Conservation (phyloP, 2,329 filamentous ascomycete genomes). For the Aspergillus tanneri region DNA sequence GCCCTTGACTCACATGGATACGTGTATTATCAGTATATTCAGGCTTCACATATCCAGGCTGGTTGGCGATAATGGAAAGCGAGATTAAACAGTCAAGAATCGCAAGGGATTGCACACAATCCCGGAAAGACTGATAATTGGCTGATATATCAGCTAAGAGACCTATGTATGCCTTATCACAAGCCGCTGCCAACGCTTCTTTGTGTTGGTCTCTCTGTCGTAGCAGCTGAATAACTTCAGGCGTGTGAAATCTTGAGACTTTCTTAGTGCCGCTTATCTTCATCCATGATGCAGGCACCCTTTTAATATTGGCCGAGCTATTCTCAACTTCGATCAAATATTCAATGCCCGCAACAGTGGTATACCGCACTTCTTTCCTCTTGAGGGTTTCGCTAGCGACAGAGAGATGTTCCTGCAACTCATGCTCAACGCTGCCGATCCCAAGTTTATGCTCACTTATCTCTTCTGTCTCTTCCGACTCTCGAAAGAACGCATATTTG, state of each 20-base stretch:
- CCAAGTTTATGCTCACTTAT: conserved; percentile 87
- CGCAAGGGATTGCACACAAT: conserved; percentile 81
- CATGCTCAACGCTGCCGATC: conserved; percentile 88
- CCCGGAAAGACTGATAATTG: conserved; percentile 87
- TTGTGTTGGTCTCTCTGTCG: conserved; percentile 91
- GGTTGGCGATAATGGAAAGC: conserved; percentile 75
- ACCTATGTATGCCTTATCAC: conserved; percentile 74
- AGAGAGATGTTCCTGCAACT: conserved; percentile 73
- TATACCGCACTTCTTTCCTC: conserved; percentile 72
- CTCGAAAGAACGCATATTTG: conserved; percentile 91
- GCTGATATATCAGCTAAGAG: conserved; percentile 72
- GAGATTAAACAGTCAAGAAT: conserved; percentile 88
- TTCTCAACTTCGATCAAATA: conserved; percentile 93
- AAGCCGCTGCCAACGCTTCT: conserved; percentile 87
- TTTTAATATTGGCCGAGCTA: conserved; percentile 65
- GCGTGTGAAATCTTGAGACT: conserved; percentile 88
- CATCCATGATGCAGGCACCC: conserved; percentile 88
- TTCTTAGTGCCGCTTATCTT: conserved; percentile 96
- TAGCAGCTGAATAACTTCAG: conserved; percentile 78
- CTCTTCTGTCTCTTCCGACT: conserved; percentile 80
- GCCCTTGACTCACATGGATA: conserved; percentile 70
- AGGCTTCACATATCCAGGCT: conserved; percentile 86
- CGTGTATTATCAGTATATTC: conserved; percentile 63
- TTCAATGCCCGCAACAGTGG: conserved; percentile 85
- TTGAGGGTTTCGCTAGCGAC: conserved; percentile 71